Evolutionary conservation across 805 yeast genomes (phyloP).

Genomic region (Phaffomyces antillensis): DNA sequence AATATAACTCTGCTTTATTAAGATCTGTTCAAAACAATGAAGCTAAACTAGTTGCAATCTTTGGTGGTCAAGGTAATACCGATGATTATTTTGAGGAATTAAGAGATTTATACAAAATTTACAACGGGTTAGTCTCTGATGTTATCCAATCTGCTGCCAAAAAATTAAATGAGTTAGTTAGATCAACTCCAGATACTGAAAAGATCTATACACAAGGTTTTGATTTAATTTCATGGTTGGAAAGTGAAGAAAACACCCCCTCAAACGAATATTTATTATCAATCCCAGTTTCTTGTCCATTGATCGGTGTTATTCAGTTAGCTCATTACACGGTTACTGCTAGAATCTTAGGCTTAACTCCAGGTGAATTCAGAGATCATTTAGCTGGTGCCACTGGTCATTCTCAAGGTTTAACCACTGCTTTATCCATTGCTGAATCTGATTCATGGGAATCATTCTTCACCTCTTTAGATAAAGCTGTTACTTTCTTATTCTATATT

Average conservation of each 20-base stretch:
- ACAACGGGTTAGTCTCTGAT: conserved; percentile 67
- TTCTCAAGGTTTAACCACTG: conserved; percentile 88
- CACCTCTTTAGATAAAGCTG: conserved; percentile 65
- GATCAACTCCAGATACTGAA: conserved; percentile 67
- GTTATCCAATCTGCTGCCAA: conserved; percentile 64
- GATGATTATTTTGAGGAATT: conserved; percentile 97
- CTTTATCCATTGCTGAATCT: conserved; percentile 79
- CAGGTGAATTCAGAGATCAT: conserved; percentile 74
- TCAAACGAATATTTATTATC: conserved; percentile 79
- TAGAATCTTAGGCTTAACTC: conserved; percentile 74
- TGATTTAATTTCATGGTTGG: conserved; percentile 82
- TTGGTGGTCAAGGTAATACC: conserved; percentile 98
- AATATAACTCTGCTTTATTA: conserved; percentile 50
- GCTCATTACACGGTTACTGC: conserved; percentile 89
- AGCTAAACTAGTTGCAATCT: conserved; percentile 72
- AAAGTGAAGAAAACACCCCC: conserved; percentile 79
- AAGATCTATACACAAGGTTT: conserved; percentile 92
- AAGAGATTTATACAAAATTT: conserved; percentile 72
- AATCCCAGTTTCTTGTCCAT: conserved; percentile 95
- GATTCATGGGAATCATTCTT: conserved; percentile 82
- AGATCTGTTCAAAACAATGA: conserved; percentile 48
- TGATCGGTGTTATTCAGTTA: conserved; percentile 91
- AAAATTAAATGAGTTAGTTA: conserved; percentile 59
- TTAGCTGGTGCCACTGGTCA: conserved; percentile 81
- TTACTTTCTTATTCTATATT: conserved; percentile 81